phyloP scores from a whole-genome alignment of 2,329 filamentous ascomycete genomes.

The Zymoseptoria passerinii region DNA sequence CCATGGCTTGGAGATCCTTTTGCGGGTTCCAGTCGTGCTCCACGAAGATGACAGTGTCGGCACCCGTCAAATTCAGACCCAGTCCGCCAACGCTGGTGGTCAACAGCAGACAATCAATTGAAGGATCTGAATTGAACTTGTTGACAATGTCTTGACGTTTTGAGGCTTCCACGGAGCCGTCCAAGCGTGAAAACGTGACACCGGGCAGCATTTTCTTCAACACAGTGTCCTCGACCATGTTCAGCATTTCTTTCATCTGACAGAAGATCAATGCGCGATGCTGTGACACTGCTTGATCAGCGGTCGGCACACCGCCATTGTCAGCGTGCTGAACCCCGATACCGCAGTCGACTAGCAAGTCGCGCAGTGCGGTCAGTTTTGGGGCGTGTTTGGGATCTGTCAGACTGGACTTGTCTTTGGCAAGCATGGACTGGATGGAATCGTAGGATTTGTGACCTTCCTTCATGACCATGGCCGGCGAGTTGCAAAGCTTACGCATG shows the following conservation, averaged over 20 bases:
- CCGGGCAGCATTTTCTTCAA: constrained; percentile 83
- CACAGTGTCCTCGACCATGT: constrained; percentile 95
- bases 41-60: constrained; percentile 97
- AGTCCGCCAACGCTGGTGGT: constrained; percentile 94
- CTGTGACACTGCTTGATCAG: constrained; percentile 77
- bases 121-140: constrained; percentile 95
- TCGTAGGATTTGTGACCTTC: constrained; percentile 85
- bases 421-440: constrained; percentile 72
- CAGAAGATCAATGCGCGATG: constrained; percentile 96
- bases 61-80: constrained; percentile 89
- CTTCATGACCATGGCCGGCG: constrained; percentile 91
- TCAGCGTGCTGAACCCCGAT: constrained; percentile 63
- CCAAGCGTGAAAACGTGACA: constrained; percentile 87
- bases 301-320: constrained; percentile 43
- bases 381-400: constrained; percentile 83
- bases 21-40: constrained; percentile 99
- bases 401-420: constrained; percentile 69
- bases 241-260: constrained; percentile 99
- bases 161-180: constrained; percentile 84
- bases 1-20: constrained; percentile 98
- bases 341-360: constrained; percentile 95
- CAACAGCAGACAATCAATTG: constrained; percentile 85
- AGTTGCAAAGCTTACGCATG: constrained; percentile 99
- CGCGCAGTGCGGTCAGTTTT: constrained; percentile 81
- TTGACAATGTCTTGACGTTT: constrained; percentile 97